These are phyloP conservation scores for Eimeria zaria DNA, from an alignment of 169 alveolate genomes.

Conservation along the genomic window DNA sequence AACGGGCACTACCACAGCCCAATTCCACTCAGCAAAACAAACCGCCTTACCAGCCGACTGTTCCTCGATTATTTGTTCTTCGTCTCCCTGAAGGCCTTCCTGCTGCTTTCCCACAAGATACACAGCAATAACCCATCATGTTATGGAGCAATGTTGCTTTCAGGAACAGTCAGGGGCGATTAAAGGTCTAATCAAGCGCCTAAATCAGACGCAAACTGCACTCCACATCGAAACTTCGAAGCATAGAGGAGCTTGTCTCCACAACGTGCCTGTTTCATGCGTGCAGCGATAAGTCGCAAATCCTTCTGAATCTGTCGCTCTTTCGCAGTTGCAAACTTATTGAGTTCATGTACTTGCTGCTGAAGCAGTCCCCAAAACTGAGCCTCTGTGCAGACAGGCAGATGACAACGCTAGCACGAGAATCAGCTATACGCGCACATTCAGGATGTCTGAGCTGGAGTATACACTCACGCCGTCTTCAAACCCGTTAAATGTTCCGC, in stretches of 20 bases:
- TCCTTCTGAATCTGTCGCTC: constrained; percentile 58
- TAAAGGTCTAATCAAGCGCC: background rate
- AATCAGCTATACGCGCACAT: background rate
- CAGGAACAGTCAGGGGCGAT: background rate
- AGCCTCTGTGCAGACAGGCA: constrained; percentile 64
- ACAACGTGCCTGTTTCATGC: constrained; percentile 61
- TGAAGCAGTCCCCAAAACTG: constrained; percentile 80
- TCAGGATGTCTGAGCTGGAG: background rate
- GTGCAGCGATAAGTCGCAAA: constrained; percentile 58
- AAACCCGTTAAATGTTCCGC: background rate
- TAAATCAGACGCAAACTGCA: background rate
- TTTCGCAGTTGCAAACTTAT: constrained; percentile 67
- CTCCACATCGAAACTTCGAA: background rate
- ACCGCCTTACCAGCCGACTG: constrained; percentile 59
- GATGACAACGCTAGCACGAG: background rate
- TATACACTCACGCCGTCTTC: background rate
- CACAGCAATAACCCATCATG: background rate
- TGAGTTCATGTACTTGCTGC: constrained; percentile 79
- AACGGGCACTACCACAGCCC: background rate
- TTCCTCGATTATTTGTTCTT: constrained; percentile 63
- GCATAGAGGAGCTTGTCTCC: background rate
- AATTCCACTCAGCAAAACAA: no score
- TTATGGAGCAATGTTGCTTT: background rate
- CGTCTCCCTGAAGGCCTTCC: constrained; percentile 53
- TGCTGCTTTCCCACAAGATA: constrained; percentile 16